Percentiles rank a stretch among this genome's conserved stretches.
Conservation (phyloP, 345 rosid species). For the Dovyalis caffra region DNA sequence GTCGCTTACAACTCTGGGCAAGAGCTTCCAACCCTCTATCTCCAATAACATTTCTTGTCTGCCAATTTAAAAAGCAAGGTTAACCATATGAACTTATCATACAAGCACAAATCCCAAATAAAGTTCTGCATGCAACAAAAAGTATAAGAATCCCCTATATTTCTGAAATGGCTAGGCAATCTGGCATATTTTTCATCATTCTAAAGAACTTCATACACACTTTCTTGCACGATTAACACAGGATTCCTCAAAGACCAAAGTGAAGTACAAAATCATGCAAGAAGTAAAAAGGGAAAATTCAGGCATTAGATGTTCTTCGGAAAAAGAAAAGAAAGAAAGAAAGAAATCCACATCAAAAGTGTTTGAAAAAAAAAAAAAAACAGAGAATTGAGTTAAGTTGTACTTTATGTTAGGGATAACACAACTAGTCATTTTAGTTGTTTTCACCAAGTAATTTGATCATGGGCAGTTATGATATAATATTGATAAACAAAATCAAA, state of each 20-base stretch:
- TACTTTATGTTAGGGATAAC: not conserved
- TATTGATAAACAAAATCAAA: not conserved
- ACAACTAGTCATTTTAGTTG: not conserved
- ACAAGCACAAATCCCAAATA: not conserved
- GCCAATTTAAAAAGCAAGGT: slow-evolving; percentile 24
- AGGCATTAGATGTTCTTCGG: not conserved
- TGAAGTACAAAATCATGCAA: not conserved
- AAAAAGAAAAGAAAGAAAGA: not conserved
- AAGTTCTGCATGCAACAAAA: not conserved
- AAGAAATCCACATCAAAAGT: not conserved
- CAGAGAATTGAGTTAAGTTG: not conserved
- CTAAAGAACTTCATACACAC: not conserved
- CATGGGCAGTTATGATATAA: not conserved
- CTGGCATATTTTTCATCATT: not conserved
- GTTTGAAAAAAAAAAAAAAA: not conserved
- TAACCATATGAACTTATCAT: not conserved
- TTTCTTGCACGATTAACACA: not conserved
- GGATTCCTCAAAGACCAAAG: not conserved
- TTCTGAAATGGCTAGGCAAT: not conserved
- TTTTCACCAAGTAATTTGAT: not conserved
- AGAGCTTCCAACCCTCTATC: slow-evolving; percentile 88
- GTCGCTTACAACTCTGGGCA: slow-evolving; percentile 60
- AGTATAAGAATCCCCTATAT: not conserved
- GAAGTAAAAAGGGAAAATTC: not conserved
- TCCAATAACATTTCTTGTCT: slow-evolving; percentile 96